Percentiles rank a stretch among this genome's conserved stretches.
Conservation (phyloP, 768 basidiomycete species). For the Phanerodontia chrysosporium region DNA sequence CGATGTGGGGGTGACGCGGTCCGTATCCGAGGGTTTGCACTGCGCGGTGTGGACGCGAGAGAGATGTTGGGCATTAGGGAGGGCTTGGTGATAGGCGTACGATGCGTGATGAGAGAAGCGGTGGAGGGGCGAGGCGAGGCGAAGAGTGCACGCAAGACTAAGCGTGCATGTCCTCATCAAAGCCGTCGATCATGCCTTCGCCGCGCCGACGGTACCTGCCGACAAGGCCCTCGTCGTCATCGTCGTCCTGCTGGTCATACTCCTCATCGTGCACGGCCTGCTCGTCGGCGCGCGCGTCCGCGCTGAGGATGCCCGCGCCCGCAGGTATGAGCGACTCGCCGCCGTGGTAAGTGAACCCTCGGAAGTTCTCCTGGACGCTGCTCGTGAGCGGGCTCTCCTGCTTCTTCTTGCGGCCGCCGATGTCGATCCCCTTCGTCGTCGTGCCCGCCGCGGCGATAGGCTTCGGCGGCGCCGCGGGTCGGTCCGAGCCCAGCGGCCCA, state of each 20-base stretch:
- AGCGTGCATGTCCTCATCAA: slow-evolving; percentile 22
- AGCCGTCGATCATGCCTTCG: slow-evolving; percentile 30
- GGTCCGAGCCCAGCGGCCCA: slow-evolving; percentile 61
- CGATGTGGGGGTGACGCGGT: background rate
- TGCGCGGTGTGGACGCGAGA: background rate
- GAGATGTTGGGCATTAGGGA: background rate
- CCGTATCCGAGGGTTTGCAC: background rate
- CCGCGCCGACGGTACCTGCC: slow-evolving; percentile 65
- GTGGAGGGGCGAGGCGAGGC: background rate
- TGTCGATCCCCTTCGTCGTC: slow-evolving; percentile 24
- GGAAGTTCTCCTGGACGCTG: slow-evolving; percentile 94
- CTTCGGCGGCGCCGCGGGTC: slow-evolving; percentile 16
- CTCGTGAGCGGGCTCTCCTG: slow-evolving; percentile 68
- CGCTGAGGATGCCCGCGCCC: slow-evolving; percentile 35
- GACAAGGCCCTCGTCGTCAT: slow-evolving; percentile 62
- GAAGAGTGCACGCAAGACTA: too few species aligned
- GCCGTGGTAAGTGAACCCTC: slow-evolving; percentile 87
- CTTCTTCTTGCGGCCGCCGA: slow-evolving; percentile 42
- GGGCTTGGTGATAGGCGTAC: background rate
- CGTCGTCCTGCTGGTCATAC: slow-evolving; percentile 28
- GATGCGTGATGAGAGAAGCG: background rate
- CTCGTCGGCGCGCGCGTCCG: slow-evolving; percentile 23
- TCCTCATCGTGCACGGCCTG: slow-evolving; percentile 29
- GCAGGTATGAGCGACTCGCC: slow-evolving; percentile 55
- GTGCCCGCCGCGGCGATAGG: background rate